Percentiles rank a stretch among this genome's conserved stretches.
These are phyloP conservation scores for Taxillus chinensis DNA, from an alignment of 164 flowering plant genomes.

Conservation along the genomic window DNA sequence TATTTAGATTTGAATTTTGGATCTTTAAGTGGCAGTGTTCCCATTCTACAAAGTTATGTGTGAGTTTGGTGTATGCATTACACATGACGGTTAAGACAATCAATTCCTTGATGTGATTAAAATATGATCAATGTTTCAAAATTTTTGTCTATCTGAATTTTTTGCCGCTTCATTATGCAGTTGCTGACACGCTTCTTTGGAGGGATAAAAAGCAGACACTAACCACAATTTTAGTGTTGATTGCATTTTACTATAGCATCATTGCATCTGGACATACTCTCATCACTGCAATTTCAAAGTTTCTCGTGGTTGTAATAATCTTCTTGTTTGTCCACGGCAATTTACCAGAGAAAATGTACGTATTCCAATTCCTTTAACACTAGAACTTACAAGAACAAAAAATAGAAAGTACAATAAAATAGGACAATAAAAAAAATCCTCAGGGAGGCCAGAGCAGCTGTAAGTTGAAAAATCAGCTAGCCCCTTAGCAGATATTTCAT, in stretches of 20 bases:
- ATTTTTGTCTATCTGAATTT: neutral
- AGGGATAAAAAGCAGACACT: constrained; percentile 67
- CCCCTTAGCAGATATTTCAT: no score
- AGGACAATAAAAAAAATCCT: no score
- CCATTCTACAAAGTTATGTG: no score
- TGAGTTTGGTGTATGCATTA: no score
- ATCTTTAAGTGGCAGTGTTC: neutral
- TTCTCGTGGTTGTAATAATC: constrained; percentile 43
- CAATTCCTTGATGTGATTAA: neutral
- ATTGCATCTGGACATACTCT: constrained; percentile 57
- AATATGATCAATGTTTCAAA: neutral
- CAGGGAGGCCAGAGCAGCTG: no score
- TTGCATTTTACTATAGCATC: constrained; percentile 59
- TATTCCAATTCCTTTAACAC: neutral
- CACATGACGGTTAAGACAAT: no score
- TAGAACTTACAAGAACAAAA: no score
- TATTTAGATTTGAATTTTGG: neutral
- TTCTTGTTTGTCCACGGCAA: constrained; percentile 70
- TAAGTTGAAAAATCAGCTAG: no score
- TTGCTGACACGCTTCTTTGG: constrained; percentile 90
- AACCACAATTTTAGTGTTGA: constrained; percentile 30
- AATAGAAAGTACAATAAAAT: no score
- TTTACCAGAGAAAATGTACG: constrained; percentile 73
- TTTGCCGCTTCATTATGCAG: constrained; percentile 36
- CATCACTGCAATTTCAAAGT: constrained; percentile 54